These are phyloP conservation scores for Aspergillus udagawae DNA, from an alignment of 2,329 filamentous ascomycete species.

Conservation along the genomic window DNA sequence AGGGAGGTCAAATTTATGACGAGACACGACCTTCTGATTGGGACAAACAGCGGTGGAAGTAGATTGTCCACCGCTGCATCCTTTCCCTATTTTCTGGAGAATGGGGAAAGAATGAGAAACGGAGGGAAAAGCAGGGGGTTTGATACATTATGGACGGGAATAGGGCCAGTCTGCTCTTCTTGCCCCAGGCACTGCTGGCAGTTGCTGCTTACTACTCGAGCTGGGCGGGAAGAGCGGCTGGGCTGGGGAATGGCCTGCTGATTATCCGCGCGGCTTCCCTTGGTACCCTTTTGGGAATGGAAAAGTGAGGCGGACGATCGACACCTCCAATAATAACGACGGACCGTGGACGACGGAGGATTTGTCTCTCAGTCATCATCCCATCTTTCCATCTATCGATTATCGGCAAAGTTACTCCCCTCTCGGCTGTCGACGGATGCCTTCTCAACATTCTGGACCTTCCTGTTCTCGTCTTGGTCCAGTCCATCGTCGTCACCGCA, in stretches of 20 bases:
- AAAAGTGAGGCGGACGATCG: slow-evolving; percentile 26
- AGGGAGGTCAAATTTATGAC: slow-evolving; percentile 34
- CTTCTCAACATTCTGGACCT: not conserved
- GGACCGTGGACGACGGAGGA: not conserved
- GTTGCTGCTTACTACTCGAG: not conserved
- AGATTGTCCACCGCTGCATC: slow-evolving; percentile 8
- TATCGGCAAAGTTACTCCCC: not conserved
- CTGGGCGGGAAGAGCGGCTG: slow-evolving; percentile 3
- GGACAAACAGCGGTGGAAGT: slow-evolving; percentile 39
- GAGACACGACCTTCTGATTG: slow-evolving; percentile 35
- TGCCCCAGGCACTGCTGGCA: not conserved
- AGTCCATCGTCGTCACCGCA: not conserved
- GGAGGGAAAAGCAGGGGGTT: not conserved
- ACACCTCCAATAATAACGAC: slow-evolving; percentile 1
- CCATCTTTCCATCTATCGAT: not conserved
- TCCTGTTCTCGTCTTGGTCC: not conserved
- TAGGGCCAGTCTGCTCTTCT: not conserved
- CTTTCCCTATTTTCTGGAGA: not conserved
- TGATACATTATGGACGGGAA: not conserved
- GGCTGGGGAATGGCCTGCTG: slow-evolving; percentile 4
- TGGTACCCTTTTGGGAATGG: not conserved
- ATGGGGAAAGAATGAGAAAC: not conserved
- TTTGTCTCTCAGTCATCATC: not conserved
- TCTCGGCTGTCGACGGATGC: not conserved
- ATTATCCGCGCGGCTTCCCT: slow-evolving; percentile 22